These are phyloP conservation scores for Hirschfeldia incana DNA, from an alignment of 345 rosid species.

Conservation along the genomic window DNA sequence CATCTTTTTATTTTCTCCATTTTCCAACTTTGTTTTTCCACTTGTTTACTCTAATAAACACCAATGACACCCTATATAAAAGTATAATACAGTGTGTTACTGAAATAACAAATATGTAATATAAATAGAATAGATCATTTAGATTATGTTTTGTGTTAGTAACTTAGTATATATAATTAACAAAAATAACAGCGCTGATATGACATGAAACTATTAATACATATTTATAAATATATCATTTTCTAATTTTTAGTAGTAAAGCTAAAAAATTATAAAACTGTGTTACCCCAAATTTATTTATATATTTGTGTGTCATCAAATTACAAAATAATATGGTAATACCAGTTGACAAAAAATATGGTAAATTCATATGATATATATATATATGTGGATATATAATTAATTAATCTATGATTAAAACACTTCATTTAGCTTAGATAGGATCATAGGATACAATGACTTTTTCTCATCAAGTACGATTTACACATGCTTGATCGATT, in stretches of 20 bases:
- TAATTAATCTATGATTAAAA: background rate
- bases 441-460: background rate
- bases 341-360: too few species aligned
- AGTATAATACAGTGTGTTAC: background rate
- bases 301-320: background rate
- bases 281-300: background rate
- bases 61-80: background rate
- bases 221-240: background rate
- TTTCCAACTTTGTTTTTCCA: too few species aligned
- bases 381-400: too few species aligned
- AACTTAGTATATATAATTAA: background rate
- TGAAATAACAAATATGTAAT: background rate
- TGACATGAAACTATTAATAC: background rate
- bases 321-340: background rate
- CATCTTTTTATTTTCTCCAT: too few species aligned
- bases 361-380: too few species aligned
- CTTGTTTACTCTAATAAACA: too few species aligned
- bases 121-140: background rate
- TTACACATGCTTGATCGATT: background rate
- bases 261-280: background rate
- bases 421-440: background rate
- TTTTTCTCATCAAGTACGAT: background rate
- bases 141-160: background rate
- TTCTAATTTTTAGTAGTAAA: background rate
- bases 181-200: background rate